Conservation (phyloP, 75 land plant species). For the Selaginella moellendorffii region DNA sequence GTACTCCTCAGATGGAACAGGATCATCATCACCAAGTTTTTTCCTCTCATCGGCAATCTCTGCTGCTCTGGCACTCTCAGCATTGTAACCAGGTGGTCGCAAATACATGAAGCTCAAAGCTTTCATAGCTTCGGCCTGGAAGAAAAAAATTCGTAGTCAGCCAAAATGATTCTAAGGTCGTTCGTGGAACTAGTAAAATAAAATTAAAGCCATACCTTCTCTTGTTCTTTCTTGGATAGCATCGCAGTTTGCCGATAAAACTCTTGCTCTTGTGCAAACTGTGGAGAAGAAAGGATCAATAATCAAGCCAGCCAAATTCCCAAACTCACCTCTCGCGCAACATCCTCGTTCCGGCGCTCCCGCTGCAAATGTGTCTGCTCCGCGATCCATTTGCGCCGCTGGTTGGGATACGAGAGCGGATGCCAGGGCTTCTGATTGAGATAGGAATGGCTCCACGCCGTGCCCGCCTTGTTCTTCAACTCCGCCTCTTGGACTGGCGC, state of each 20-base stretch:
- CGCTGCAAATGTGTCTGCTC: constrained; percentile 70
- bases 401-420: constrained; percentile 97
- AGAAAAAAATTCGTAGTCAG: not conserved
- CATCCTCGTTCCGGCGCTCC: constrained; percentile 55
- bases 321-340: constrained; percentile 57
- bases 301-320: no score
- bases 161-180: not conserved
- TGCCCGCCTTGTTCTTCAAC: constrained; percentile 74
- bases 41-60: constrained; percentile 70
- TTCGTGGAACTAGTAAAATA: no score
- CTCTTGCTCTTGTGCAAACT: constrained; percentile 95
- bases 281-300: no score
- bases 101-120: constrained; percentile 97
- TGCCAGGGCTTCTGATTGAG: constrained; percentile 99
- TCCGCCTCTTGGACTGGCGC: constrained; percentile 57
- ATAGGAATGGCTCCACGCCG: constrained; percentile 94
- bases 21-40: not conserved
- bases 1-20: not conserved
- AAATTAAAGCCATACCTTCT: no score
- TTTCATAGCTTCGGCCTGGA: constrained; percentile 73
- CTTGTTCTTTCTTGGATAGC: constrained; percentile 78
- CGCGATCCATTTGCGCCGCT: constrained; percentile 98
- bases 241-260: constrained; percentile 79
- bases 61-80: constrained; percentile 96
- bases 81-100: constrained; percentile 91